Base-by-base conservation (phyloP, 1,284 basidiomycete genomes). In the Heterobasidion occidentale region DNA sequence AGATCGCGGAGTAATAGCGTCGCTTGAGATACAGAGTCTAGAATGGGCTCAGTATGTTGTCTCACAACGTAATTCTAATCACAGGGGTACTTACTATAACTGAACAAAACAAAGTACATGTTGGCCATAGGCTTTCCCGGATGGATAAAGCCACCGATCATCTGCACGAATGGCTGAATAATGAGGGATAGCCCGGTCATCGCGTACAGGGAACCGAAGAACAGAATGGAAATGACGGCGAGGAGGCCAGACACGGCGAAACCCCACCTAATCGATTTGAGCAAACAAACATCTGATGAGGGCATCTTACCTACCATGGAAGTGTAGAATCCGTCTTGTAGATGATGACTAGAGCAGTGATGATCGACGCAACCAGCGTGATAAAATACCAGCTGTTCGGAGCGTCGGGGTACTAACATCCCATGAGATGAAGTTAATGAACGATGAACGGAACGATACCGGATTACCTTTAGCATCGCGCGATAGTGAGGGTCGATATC, bases 71-170 rank as follows among this genome's bases (percentile, higher is more conserved):
- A 51, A 12, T 35, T 34, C 17, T 2, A 14, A 36, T 15, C 27
- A 38, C 15, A 20, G 44, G n/a, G 14, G 34, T 9, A 52, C 60
- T 38, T 44, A 61, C 60, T 60, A 62, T 66, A 76, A 9, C 78
- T 74, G 59, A 78, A 80, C 14, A 81, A 68, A 2, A 77, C 77
- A 61, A 79, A 79, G 64, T 80, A 82, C 77, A 80, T 79, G 67
- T 81, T 80, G 47, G 75, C 75, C 53, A 76, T 69, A 11, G 77
- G 77, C 62, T 74, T 70, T 9, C 78, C 75, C 1, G 75, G 76
- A 34, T 77, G 67, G 55, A 80, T 66, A 60, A 60, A 63, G 56
- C 65, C 50, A 58, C 62, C 55, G 56, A 66, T 67, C 67, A 71
- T 68, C 62, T 71, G 68, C 60, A 68, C 67, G 64, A 68, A 67